Conservation (phyloP, 2,329 filamentous ascomycete species). For the Colletotrichum incanum region DNA sequence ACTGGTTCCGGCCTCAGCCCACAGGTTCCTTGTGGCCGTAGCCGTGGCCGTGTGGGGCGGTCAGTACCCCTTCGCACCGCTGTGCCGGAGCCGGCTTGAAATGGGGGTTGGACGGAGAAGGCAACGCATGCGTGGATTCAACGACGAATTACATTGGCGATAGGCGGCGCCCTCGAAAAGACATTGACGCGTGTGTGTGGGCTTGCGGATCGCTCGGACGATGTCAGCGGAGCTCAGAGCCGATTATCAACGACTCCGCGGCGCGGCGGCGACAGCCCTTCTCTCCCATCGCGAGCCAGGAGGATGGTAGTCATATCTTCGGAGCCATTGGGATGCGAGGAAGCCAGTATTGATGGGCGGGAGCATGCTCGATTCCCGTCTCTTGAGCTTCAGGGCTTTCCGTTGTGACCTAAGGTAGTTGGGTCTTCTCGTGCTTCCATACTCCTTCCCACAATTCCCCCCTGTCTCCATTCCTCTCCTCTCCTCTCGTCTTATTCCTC, state of each 20-base stretch:
- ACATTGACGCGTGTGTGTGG: not conserved
- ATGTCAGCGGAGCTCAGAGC: slow-evolving; percentile 12
- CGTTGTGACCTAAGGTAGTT: not conserved
- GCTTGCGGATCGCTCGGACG: slow-evolving; percentile 29
- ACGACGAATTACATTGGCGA: slow-evolving; percentile 5
- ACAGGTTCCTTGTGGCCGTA: not conserved
- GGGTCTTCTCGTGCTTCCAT: not conserved
- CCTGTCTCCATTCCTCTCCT: slow-evolving; percentile 1
- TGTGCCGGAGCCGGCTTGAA: slow-evolving; percentile 26
- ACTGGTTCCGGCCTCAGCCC: not conserved
- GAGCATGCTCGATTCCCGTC: not conserved
- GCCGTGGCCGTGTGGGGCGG: slow-evolving; percentile 11
- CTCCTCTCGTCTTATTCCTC: slow-evolving; percentile 27
- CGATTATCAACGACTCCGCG: slow-evolving; percentile 6
- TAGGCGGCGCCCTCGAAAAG: not conserved
- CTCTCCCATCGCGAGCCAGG: not conserved
- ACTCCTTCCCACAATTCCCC: slow-evolving; percentile 1
- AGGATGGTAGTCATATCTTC: not conserved
- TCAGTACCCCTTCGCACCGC: slow-evolving; percentile 24
- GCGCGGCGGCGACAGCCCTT: not conserved
- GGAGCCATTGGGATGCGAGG: not conserved
- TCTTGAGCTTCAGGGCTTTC: not conserved
- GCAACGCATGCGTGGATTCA: not conserved
- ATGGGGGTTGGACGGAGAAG: not conserved
- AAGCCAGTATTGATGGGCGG: not conserved